These are phyloP conservation scores for Chalciporus piperatoides DNA, from an alignment of 1,284 basidiomycete species.

Conservation along the genomic window DNA sequence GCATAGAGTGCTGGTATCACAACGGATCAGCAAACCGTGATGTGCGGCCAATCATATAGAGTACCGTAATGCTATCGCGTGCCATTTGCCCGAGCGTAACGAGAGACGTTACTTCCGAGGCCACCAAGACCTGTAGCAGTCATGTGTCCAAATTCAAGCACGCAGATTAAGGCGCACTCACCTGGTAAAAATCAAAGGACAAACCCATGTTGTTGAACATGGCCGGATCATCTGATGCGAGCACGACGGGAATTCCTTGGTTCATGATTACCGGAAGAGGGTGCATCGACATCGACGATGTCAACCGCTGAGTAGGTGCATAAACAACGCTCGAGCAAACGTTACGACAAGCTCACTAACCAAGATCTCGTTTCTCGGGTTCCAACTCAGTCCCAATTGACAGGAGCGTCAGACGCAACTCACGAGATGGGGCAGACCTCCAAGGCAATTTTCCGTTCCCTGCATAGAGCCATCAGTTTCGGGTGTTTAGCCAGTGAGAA, in stretches of 20 bases:
- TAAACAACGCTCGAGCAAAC: not conserved
- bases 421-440: constrained; percentile 73
- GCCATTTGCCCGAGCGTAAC: constrained; percentile 55
- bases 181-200: constrained; percentile 40
- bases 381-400: not conserved
- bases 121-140: constrained; percentile 48
- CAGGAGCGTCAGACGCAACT: constrained; percentile 10
- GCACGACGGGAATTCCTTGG: constrained; percentile 61
- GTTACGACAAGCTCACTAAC: constrained; percentile 34
- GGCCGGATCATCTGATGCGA: constrained; percentile 69
- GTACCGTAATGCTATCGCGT: constrained; percentile 58
- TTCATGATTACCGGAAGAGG: constrained; percentile 64
- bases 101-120: constrained; percentile 62
- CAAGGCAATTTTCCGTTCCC: constrained; percentile 57
- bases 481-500: constrained; percentile 73
- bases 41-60: constrained; percentile 5
- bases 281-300: constrained; percentile 71
- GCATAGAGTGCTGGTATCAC: constrained; percentile 45
- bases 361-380: constrained; percentile 59
- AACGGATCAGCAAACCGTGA: not conserved
- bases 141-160: not conserved
- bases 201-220: constrained; percentile 71
- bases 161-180: not conserved
- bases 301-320: constrained; percentile 47
- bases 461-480: constrained; percentile 59